Conservation (phyloP, 2,329 filamentous ascomycete genomes). For the Colletotrichum coccodes region DNA sequence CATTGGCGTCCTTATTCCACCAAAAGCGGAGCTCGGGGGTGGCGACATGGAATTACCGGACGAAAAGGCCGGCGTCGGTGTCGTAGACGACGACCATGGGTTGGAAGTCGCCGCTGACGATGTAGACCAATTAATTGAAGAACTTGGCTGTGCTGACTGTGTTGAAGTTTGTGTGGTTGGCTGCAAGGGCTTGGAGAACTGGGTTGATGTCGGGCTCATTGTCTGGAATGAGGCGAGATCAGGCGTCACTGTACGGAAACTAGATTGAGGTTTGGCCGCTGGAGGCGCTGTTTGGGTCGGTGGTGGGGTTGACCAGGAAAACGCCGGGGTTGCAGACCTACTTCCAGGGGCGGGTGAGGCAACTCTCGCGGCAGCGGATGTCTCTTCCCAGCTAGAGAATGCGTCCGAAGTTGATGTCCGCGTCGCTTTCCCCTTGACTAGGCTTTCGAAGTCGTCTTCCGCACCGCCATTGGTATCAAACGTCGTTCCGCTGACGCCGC, state of each 20-base stretch:
- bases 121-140: constrained; percentile 64
- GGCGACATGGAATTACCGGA: constrained; percentile 25
- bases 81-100: constrained; percentile 57
- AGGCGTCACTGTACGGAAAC: constrained; percentile 68
- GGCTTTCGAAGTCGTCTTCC: constrained; percentile 84
- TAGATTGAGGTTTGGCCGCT: constrained; percentile 49
- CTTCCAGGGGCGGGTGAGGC: constrained; percentile 48
- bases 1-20: constrained; percentile 55
- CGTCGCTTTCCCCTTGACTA: constrained; percentile 80
- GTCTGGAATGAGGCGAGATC: constrained; percentile 65
- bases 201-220: constrained; percentile 68
- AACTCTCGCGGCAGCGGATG: constrained; percentile 43
- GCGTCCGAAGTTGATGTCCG: constrained; percentile 50
- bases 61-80: constrained; percentile 31
- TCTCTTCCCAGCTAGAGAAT: constrained; percentile 60
- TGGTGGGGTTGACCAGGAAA: constrained; percentile 72
- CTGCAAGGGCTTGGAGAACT: constrained; percentile 71
- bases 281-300: constrained; percentile 48
- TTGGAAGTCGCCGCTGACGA: constrained; percentile 52
- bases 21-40: constrained; percentile 45
- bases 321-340: constrained; percentile 55
- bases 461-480: constrained; percentile 65
- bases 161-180: constrained; percentile 44
- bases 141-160: constrained; percentile 38
- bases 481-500: constrained; percentile 70